Evolutionary conservation across 2,329 filamentous ascomycete genomes (phyloP).

Genomic region (Pyrenochaeta sp.): DNA sequence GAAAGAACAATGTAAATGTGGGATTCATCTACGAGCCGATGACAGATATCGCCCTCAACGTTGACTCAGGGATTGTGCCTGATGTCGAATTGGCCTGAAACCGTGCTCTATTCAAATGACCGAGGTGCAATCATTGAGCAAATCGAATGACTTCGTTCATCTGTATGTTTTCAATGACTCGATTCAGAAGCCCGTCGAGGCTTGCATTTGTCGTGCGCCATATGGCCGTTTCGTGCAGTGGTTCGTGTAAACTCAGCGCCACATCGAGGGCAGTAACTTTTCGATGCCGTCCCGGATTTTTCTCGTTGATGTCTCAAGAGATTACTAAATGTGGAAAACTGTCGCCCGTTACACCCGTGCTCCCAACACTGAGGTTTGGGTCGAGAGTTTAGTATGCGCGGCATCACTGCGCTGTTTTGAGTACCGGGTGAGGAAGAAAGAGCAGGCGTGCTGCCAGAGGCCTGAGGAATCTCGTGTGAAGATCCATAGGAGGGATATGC

Average conservation of each 20-base stretch:
- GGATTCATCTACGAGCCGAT: too few relatives aligned
- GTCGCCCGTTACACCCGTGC: constrained; percentile 92
- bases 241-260: constrained; percentile 93
- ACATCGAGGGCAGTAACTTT: constrained; percentile 88
- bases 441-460: constrained; percentile 25
- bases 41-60: too few relatives aligned
- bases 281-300: constrained; percentile 88
- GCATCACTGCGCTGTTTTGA: constrained; percentile 38
- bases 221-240: constrained; percentile 85
- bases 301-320: constrained; percentile 90
- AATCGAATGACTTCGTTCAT: too few relatives aligned
- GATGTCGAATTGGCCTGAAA: too few relatives aligned
- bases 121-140: too few relatives aligned
- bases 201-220: constrained; percentile 91
- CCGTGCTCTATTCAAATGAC: too few relatives aligned
- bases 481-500: constrained; percentile 43
- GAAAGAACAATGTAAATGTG: too few relatives aligned
- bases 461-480: constrained; percentile 28
- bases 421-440: constrained; percentile 37
- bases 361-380: constrained; percentile 98
- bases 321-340: constrained; percentile 97
- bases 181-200: constrained; percentile 62
- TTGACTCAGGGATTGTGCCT: too few relatives aligned
- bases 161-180: constrained; percentile 21
- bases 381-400: constrained; percentile 73